phyloP scores from a whole-genome alignment of 2,329 filamentous ascomycete species.

The Xylaria multiplex region DNA sequence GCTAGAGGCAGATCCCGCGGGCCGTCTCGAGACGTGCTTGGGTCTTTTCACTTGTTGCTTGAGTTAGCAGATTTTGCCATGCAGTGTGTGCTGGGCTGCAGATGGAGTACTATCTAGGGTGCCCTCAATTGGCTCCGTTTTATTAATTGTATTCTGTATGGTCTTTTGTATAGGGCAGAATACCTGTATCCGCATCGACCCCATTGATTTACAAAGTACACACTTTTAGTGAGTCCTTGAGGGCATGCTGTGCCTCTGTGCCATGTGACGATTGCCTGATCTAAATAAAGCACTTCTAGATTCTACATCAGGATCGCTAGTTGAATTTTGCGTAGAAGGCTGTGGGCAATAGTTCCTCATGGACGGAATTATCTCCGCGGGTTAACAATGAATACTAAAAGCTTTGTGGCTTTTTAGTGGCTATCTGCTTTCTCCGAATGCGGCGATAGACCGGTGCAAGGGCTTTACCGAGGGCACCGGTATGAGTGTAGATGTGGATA shows the following conservation, averaged over 20 bases:
- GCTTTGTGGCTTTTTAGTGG: not conserved
- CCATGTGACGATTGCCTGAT: not conserved
- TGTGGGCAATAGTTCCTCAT: not conserved
- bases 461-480: constrained; percentile 3
- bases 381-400: not conserved
- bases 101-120: not conserved
- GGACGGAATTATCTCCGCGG: constrained; percentile 20
- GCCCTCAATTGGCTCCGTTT: not conserved
- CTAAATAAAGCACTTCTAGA: not conserved
- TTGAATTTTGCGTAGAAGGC: not conserved
- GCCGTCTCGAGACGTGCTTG: constrained; percentile 3
- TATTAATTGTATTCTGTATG: not conserved
- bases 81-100: constrained; percentile 6
- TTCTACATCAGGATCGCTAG: not conserved
- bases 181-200: not conserved
- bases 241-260: not conserved
- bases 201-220: not conserved
- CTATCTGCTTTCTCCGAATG: constrained; percentile 4
- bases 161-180: not conserved
- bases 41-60: not conserved
- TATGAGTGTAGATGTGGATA: not conserved
- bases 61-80: not conserved
- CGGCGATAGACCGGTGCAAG: not conserved
- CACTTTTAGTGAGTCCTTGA: not conserved
- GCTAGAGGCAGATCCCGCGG: constrained; percentile 16